Evolutionary conservation across 139 green algal species (phyloP).

Genomic region (Micractinium sp.): DNA sequence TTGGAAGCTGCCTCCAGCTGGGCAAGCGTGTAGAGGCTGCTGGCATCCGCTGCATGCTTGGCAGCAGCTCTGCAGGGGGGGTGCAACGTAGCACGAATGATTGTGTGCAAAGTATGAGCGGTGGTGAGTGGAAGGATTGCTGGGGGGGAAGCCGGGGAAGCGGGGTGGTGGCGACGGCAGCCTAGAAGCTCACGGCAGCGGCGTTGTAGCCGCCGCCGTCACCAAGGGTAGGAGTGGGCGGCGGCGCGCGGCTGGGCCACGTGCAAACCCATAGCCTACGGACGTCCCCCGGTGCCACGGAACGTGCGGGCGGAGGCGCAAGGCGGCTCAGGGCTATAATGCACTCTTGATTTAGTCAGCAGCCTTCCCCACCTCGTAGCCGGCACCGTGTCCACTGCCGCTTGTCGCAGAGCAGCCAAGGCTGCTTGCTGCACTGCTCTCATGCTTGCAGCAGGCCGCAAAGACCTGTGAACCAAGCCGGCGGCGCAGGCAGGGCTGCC

Average conservation of each 20-base stretch:
- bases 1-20: constrained; percentile 31
- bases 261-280: not conserved
- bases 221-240: not conserved
- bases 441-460: too few species aligned
- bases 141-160: not conserved
- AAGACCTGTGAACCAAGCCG: too few species aligned
- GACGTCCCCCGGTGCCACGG: too few species aligned
- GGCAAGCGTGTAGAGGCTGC: constrained; percentile 37
- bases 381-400: too few species aligned
- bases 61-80: not conserved
- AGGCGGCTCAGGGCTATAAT: too few species aligned
- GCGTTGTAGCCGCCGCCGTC: not conserved
- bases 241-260: not conserved
- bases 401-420: too few species aligned
- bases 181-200: not conserved
- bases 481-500: too few species aligned
- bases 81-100: too few species aligned
- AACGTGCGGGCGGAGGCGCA: too few species aligned
- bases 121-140: not conserved
- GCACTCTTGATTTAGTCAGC: too few species aligned
- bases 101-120: not conserved
- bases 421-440: too few species aligned
- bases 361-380: too few species aligned
- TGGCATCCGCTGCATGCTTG: not conserved
- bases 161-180: not conserved